Conservation (phyloP, 495 filamentous ascomycete species). For the Penicillium silybi region DNA sequence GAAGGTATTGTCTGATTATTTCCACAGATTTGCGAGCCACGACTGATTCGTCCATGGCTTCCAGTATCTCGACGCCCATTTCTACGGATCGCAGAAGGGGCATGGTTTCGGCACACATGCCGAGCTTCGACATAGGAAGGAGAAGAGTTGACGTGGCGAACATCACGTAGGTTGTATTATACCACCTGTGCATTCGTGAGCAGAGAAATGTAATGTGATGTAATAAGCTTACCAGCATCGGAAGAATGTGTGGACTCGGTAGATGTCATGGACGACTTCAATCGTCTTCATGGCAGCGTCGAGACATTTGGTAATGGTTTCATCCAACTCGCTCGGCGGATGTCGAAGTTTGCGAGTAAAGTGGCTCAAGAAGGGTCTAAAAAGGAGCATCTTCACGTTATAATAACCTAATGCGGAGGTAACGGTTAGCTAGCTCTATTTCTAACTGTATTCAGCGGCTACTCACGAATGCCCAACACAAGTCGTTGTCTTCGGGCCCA, state of each 20-base stretch:
- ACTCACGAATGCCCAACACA: slow-evolving; percentile 36
- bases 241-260: slow-evolving; percentile 40
- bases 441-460: neutral
- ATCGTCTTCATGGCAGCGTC: slow-evolving; percentile 39
- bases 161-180: slow-evolving; percentile 44
- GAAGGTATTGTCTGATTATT: slow-evolving; percentile 36
- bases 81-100: slow-evolving; percentile 31
- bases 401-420: slow-evolving; percentile 27
- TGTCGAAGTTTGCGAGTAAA: slow-evolving; percentile 34
- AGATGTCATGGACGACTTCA: slow-evolving; percentile 40
- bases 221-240: slow-evolving; percentile 33
- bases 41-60: slow-evolving; percentile 42
- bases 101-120: slow-evolving; percentile 30
- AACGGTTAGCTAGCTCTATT: neutral
- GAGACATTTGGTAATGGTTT: slow-evolving; percentile 35
- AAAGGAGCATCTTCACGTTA: slow-evolving; percentile 40
- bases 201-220: neutral
- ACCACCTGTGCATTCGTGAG: slow-evolving; percentile 29
- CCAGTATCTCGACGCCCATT: slow-evolving; percentile 40
- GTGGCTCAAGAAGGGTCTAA: slow-evolving; percentile 37
- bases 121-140: slow-evolving; percentile 35
- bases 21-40: slow-evolving; percentile 39
- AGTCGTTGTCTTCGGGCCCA: slow-evolving; percentile 38
- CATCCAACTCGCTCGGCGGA: slow-evolving; percentile 28
- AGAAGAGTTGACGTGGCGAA: slow-evolving; percentile 41